Conservation (phyloP, 1,284 basidiomycete species). For the Ustilago lituana region DNA sequence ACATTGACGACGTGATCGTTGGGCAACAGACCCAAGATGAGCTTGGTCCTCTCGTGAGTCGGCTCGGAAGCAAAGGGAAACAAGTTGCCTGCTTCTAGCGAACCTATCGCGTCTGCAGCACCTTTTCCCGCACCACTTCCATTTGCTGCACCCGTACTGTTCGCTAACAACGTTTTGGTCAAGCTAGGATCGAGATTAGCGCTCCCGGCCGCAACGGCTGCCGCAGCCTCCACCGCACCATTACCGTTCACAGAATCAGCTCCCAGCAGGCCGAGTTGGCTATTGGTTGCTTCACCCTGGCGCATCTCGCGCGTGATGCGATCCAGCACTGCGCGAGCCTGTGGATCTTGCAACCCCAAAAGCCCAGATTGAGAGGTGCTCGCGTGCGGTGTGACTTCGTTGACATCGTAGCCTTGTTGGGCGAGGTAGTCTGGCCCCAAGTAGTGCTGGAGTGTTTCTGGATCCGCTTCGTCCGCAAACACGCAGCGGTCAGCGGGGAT, state of each 20-base stretch:
- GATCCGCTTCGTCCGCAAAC: conserved; percentile 54
- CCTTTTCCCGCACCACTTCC: conserved; percentile 1
- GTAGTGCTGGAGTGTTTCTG: conserved; percentile 46
- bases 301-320: conserved; percentile 54
- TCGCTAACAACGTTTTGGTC: conserved; percentile 7
- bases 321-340: conserved; percentile 55
- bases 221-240: conserved; percentile 2
- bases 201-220: conserved; percentile 11
- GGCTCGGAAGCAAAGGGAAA: conserved; percentile 36
- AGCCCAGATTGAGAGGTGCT: conserved; percentile 9
- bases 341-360: conserved; percentile 43
- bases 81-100: conserved; percentile 16
- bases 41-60: conserved; percentile 32
- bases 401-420: conserved; percentile 34
- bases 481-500: conserved; percentile 55
- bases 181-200: conserved; percentile 11
- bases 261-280: conserved; percentile 2
- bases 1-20: conserved; percentile 58
- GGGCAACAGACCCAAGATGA: conserved; percentile 53
- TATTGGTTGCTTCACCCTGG: conserved; percentile 13
- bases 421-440: conserved; percentile 35
- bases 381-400: conserved; percentile 10
- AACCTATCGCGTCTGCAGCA: conserved; percentile 16
- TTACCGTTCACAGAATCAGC: not conserved
- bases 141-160: not conserved